Conservation (phyloP, 2,329 filamentous ascomycete genomes). For the Xylaria hypoxylon region DNA sequence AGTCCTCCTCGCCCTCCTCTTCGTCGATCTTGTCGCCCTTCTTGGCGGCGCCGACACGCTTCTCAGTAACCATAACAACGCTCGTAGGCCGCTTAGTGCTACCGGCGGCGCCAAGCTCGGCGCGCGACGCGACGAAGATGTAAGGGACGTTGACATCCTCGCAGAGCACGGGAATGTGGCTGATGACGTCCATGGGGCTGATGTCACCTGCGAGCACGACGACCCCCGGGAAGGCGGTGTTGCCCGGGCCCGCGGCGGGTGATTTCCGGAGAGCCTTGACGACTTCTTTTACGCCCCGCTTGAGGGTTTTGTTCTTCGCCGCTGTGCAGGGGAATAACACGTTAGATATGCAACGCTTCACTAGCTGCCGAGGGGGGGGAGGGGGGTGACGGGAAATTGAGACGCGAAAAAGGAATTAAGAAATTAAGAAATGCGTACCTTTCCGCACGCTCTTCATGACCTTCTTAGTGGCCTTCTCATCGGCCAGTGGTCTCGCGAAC, state of each 20-base stretch:
- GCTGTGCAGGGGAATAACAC: constrained; percentile 64
- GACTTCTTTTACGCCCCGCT: constrained; percentile 98
- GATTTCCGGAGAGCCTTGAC: constrained; percentile 98
- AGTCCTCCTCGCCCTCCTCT: constrained; percentile 68
- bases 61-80: constrained; percentile 87
- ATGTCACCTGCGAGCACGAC: constrained; percentile 97
- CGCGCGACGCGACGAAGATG: constrained; percentile 91
- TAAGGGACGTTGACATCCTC: constrained; percentile 98
- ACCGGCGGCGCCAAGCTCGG: constrained; percentile 92
- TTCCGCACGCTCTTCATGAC: constrained; percentile 67
- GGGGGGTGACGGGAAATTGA: background rate
- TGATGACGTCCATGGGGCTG: constrained; percentile 98
- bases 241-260: constrained; percentile 73
- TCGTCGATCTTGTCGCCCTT: constrained; percentile 59
- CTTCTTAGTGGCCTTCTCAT: constrained; percentile 79
- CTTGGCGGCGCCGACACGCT: constrained; percentile 53
- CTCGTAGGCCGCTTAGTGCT: constrained; percentile 96
- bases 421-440: constrained; percentile 56
- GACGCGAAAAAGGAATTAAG: constrained; percentile 21
- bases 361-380: background rate
- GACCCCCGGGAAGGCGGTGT: constrained; percentile 74
- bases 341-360: constrained; percentile 39
- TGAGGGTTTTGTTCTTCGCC: constrained; percentile 93
- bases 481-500: constrained; percentile 83
- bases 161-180: constrained; percentile 95